Percentiles rank a stretch among this genome's conserved stretches.
phyloP scores from a whole-genome alignment of 257 asterid species.

The Fraxinus excelsior region DNA sequence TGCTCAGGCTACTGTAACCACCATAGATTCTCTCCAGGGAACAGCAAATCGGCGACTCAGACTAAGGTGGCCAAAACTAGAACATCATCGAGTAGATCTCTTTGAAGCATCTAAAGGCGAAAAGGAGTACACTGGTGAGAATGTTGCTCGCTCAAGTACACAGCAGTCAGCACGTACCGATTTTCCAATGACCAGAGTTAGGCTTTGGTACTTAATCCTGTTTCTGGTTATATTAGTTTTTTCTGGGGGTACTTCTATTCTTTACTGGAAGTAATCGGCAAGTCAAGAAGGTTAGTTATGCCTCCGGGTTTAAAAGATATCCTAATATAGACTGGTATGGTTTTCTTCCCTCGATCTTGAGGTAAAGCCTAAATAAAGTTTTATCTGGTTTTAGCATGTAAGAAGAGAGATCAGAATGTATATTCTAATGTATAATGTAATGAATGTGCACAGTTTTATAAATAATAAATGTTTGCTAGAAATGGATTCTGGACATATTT shows the following conservation, averaged over 20 bases:
- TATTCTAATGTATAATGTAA: background rate
- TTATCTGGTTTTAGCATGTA: constrained; percentile 26
- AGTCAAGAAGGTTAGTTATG: background rate
- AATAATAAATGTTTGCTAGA: background rate
- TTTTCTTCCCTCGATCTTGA: background rate
- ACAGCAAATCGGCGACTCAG: constrained; percentile 59
- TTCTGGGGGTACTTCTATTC: constrained; percentile 16
- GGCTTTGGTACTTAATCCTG: background rate
- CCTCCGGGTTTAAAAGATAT: background rate
- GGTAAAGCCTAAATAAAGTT: background rate
- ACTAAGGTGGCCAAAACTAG: constrained; percentile 31
- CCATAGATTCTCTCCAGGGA: constrained; percentile 48
- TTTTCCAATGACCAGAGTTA: background rate
- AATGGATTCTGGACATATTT: background rate
- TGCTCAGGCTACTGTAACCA: constrained; percentile 19
- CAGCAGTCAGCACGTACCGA: background rate
- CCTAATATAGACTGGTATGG: background rate
- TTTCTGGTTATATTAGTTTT: constrained; percentile 15
- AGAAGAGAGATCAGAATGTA: background rate
- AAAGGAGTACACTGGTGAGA: constrained; percentile 18
- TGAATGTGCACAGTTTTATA: background rate
- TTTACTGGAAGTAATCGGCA: constrained; percentile 12
- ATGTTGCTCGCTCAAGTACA: background rate
- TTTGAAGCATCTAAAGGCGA: constrained; percentile 2
- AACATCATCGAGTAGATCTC: constrained; percentile 10